phyloP scores from a whole-genome alignment of 2,329 filamentous ascomycete genomes.

The Colletotrichum melonis region DNA sequence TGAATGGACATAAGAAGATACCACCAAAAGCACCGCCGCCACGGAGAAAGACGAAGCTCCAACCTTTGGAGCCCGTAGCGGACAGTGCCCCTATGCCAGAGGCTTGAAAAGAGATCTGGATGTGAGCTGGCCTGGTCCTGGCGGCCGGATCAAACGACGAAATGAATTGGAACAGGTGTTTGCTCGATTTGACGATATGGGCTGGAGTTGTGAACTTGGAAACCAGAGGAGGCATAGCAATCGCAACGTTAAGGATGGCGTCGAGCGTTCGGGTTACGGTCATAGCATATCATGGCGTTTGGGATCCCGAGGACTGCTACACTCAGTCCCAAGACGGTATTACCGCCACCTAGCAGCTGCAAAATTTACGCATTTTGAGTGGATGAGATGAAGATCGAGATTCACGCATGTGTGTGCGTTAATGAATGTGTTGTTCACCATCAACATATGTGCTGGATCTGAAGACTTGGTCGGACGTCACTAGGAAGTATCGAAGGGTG shows the following conservation, averaged over 20 bases:
- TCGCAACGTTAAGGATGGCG: background rate
- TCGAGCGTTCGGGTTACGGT: conserved; percentile 1
- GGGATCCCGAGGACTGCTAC: background rate
- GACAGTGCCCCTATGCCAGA: background rate
- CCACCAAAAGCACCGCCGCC: conserved; percentile 60
- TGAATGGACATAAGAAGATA: conserved; percentile 52
- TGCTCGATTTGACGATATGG: background rate
- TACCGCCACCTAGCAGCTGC: background rate
- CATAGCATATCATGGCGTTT: conserved; percentile 34
- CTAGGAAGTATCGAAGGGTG: background rate
- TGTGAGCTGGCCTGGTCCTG: background rate
- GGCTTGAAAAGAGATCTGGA: background rate
- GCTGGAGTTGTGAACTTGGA: conserved; percentile 3
- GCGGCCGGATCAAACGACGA: background rate
- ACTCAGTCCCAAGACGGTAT: background rate
- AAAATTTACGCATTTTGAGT: background rate
- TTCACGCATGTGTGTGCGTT: background rate
- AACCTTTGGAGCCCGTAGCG: conserved; percentile 34
- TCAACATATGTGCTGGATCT: background rate
- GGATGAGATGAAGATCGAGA: background rate
- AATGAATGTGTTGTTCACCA: background rate
- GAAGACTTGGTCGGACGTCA: background rate
- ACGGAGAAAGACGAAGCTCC: conserved; percentile 56
- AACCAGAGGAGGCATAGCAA: background rate
- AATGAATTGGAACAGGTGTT: conserved; percentile 10